Conservation (phyloP, 805 yeast genomes). For the Metschnikowia santaceciliae region DNA sequence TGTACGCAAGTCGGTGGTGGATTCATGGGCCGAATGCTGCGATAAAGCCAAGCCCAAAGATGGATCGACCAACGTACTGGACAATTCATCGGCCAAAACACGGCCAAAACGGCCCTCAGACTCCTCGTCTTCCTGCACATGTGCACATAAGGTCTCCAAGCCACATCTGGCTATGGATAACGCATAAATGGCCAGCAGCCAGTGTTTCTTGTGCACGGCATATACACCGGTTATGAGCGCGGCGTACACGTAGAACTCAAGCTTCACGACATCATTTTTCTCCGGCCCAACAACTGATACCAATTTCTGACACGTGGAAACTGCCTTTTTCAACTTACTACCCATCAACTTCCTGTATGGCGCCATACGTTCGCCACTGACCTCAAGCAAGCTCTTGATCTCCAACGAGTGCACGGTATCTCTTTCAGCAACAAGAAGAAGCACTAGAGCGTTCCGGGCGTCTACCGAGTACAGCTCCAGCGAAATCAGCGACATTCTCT, state of each 20-base stretch:
- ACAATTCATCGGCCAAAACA: conserved; percentile 50
- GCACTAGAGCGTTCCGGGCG: conserved; percentile 50
- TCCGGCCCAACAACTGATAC: conserved; percentile 40
- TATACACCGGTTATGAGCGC: conserved; percentile 53
- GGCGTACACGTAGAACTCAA: conserved; percentile 34
- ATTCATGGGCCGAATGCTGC: conserved; percentile 28
- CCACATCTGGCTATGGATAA: conserved; percentile 61
- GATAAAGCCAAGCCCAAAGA: conserved; percentile 52
- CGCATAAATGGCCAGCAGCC: conserved; percentile 49
- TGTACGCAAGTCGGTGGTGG: conserved; percentile 44
- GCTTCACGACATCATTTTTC: conserved; percentile 20
- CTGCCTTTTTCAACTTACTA: conserved; percentile 67
- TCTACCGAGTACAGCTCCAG: conserved; percentile 49
- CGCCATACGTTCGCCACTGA: conserved; percentile 45
- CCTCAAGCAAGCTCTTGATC: conserved; percentile 50
- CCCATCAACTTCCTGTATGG: conserved; percentile 45
- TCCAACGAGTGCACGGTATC: conserved; percentile 68
- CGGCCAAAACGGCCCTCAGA: conserved; percentile 19
- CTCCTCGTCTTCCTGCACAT: conserved; percentile 4
- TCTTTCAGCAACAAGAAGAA: conserved; percentile 73
- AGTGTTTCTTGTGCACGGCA: conserved; percentile 50
- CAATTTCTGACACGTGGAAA: conserved; percentile 41
- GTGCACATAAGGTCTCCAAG: conserved; percentile 45
- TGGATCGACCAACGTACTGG: conserved; percentile 62
- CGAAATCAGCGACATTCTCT: conserved; percentile 44